These are phyloP conservation scores for carrot (Daucus carota) DNA, from an alignment of 129 eudicot species.

Conservation along the genomic window DH1_v3.0 NC_030384.2:43787501-43788000, in stretches of 20 bases:
- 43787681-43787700: not conserved
- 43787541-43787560: constrained; percentile 28
- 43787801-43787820: not conserved
- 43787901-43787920: constrained; percentile 11
- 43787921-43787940: constrained; percentile 25
- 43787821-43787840: constrained; percentile 20
- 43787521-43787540: constrained; percentile 20
- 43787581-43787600: constrained; percentile 14
- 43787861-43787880: constrained; percentile 17
- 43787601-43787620: constrained; percentile 25
- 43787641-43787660: constrained; percentile 9
- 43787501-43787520: constrained; percentile 9
- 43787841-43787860: not conserved
- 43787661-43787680: not conserved
- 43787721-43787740: constrained; percentile 26
- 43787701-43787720: constrained; percentile 26
- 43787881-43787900: not conserved
- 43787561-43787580: not conserved
- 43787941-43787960: constrained; percentile 14
- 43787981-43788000: not conserved
- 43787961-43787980: not conserved
- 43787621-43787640: not conserved
- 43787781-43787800: not conserved
- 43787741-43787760: constrained; percentile 7
- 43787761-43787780: not conserved